Base-by-base conservation (phyloP, 345 rosid species). In the Draba incana region DNA sequence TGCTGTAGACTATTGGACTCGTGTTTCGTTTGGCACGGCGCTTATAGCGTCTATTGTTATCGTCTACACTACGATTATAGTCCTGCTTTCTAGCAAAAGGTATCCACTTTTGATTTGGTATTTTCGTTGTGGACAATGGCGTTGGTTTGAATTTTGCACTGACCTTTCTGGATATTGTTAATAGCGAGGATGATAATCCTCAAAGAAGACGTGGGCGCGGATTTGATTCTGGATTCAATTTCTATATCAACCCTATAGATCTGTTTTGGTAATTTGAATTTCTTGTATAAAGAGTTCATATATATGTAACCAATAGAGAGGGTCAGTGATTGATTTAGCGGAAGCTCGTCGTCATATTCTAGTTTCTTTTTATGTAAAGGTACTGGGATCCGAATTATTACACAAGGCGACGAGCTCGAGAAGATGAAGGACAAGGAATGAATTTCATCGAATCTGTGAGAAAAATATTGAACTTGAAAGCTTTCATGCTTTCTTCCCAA, bases 371-470 rank as follows among this genome's bases (percentile, higher is more conserved):
- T 55, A 53, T 81, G 48, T 30, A 77, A 20, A 94, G 98, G 99
- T 87, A 84, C 71, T 89, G 99, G 97, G 98, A 94, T 79, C 96
- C 96, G 53, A 76, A 86, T 78, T 86, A 89, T 78, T 87, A 87
- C 81, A 85, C 79, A 71, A 89, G 90, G 74, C 77, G 86, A 31
- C 83, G 75, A 65, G 69, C 78, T 43, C 77, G 72, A 23, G 77
- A 74, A 39, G 84, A 65, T 64, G 79, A 67, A 56, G 86, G 75
- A 50, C 78, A 71, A 37, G 76, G 76, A 59, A 91, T 87, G 96
- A 94, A 89, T 82, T 94, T 94, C 76, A 84, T 91, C 44, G 93
- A 89, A 89, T 87, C 99, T 68, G 99, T 94, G 84, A 65, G 92
- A 68, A 27, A 48, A 56, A 58, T 43, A 20, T 43, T 55, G 27